Evolutionary conservation across 371 early-diverging fungal species (phyloP).

Genomic region (Chytridiales sp.): DNA sequence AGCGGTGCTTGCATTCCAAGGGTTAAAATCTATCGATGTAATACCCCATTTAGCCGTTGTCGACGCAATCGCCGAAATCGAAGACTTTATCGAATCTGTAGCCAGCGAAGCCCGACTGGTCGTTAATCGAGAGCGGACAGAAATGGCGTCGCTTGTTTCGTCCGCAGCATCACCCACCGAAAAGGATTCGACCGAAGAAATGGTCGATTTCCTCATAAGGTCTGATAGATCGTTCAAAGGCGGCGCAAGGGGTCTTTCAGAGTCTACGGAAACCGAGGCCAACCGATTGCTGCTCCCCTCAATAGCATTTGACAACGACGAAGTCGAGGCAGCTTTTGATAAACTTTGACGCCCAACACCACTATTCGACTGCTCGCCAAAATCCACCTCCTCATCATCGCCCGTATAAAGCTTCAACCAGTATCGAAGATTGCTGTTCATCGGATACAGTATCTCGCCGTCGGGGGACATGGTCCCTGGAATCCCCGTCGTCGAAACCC

Average conservation of each 20-base stretch:
- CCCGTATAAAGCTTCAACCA: constrained; percentile 37
- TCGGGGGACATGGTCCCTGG: constrained; percentile 32
- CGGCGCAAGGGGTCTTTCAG: no score
- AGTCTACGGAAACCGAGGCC: no score
- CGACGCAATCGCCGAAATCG: not conserved
- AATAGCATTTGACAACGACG: no score
- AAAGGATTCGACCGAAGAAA: no score
- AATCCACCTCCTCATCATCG: constrained; percentile 5
- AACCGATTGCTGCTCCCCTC: no score
- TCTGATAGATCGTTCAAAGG: no score
- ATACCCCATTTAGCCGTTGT: not conserved
- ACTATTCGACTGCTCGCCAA: not conserved
- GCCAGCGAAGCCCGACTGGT: not conserved
- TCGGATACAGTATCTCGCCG: constrained; percentile 43
- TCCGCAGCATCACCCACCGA: no score
- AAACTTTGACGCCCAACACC: no score
- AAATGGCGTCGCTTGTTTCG: no score
- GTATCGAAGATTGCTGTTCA: constrained; percentile 33
- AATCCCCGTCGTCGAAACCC: constrained; percentile 8
- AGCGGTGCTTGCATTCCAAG: not conserved
- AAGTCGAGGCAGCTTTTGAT: no score
- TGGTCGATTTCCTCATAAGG: no score
- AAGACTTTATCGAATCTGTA: not conserved
- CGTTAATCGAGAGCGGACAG: no score
- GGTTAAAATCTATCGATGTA: not conserved